Evolutionary conservation across 2,329 filamentous ascomycete species (phyloP), one percentile per base, ranked within the genome.

Genomic region (Verticillium klebahnii): DNA sequence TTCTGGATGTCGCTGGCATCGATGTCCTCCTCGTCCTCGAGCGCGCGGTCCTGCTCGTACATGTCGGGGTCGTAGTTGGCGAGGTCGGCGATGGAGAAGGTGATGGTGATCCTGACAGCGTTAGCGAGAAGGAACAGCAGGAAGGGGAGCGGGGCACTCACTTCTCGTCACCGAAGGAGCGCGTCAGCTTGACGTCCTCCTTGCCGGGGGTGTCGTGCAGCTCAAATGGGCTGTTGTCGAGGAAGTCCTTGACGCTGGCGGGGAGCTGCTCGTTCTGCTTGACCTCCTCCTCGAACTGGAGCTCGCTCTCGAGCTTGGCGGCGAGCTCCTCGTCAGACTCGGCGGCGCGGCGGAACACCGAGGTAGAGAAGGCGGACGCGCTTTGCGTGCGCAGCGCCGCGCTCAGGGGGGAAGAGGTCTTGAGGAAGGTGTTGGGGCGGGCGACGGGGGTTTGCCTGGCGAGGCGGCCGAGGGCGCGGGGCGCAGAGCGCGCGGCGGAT

Each of bases 141-240:
- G 9, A 52, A 8, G 59, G 3, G 34, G 34, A 11, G 4, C 7
- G 25, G 56, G 65, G 59, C 58, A 77, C 88, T 77, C 78, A 95
- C 92, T 89, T 92, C 82, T 99, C 95, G 66, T 96, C 89, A 70
- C 90, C 91, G 72, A 91, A 94, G 67, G 85, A 89, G 72, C 93
- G 90, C 64, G 87, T 90, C 67, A 99, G 84, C 71, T 90, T 83
- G 68, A 99, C 91, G 69, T 97, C 92, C 80, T 98, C 91, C 76
- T 92, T 85, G 65, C 95, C 95, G 32, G 89, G 83, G 36, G 83
- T 86, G 77, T 99, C 95, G 71, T 91, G 82, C 64, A 95, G 84
- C 83, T 94, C 83, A 77, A 93, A 99, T 50, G 89, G 85, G 72
- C 89, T 89, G 79, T 92, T 94, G 73, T 94, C 88, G 57, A 97